Base-by-base conservation (phyloP, 441 rosid species). In the Eruca vesicaria region DNA sequence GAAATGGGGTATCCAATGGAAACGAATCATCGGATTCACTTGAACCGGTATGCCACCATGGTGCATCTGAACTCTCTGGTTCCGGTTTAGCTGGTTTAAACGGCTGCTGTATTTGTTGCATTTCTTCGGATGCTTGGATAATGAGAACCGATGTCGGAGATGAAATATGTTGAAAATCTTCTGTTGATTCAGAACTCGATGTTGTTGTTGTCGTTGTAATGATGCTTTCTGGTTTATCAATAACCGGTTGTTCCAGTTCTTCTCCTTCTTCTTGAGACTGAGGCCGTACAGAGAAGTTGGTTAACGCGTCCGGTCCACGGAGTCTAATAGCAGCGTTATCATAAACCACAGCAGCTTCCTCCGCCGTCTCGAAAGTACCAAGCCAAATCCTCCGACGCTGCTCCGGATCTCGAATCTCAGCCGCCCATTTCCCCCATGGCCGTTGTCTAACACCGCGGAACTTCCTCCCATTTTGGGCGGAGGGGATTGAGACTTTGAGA, bases 351-450 rank as follows among this genome's bases (percentile, higher is more conserved):
- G 98, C 99, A 2, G 99, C 98, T 80, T 96, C 99, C 65, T 96
- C 99, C 2, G 99, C 98, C 0, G 99, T 93, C 12, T 90, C 86
- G 19, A 84, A 96, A 43, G 99, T 96, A 2, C 99, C 99, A 14
- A 96, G 73, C 99, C 99, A 96, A 26, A 91, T 80, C 79, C 99
- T 80, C 11, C 86, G 91, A 8, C 97, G 91, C 57, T 82, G 83
- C 8, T 82, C 91, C 0, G 99, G 98, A 83, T 96, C 99, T 20
- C 99, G 83, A 82, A 96, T 96, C 93, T 96, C 99, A 2, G 99
- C 99, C 4, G 99, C 99, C 97, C 97, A 95, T 79, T 92, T 92
- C 0, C 99, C 99, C 99, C 99, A 94, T 0, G 99, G 99, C 76
- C 99, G 85, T 82, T 88, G 94, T 36, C 99, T 69, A 5, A 95